Conservation (phyloP, 495 filamentous ascomycete genomes). For the Hypomontagnella monticulosa region DNA sequence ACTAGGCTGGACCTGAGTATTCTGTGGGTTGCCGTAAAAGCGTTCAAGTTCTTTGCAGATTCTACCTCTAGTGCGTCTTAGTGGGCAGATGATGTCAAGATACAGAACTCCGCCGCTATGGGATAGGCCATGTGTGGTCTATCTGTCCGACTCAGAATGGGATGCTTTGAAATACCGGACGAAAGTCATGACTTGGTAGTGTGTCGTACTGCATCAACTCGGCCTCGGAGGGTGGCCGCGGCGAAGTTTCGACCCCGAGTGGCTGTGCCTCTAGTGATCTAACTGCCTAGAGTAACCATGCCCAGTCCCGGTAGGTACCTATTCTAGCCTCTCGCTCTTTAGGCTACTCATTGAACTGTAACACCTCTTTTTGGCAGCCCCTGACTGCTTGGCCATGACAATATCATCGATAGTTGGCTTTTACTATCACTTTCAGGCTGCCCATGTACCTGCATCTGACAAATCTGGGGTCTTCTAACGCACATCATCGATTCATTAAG, state of each 20-base stretch:
- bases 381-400: constrained; percentile 15
- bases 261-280: constrained; percentile 1
- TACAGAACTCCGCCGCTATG: constrained; percentile 17
- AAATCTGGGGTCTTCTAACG: constrained; percentile 26
- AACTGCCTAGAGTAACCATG: neutral
- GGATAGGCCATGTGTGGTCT: constrained; percentile 17
- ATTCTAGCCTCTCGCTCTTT: constrained; percentile 2
- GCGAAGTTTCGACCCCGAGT: constrained; percentile 22
- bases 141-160: neutral
- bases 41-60: constrained; percentile 7
- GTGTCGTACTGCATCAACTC: too few species aligned
- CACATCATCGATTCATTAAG: constrained; percentile 41
- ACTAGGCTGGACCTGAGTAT: constrained; percentile 17
- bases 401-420: constrained; percentile 7
- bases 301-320: neutral
- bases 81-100: constrained; percentile 26
- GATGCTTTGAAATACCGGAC: constrained; percentile 11
- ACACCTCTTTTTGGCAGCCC: constrained; percentile 1
- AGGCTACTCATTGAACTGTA: neutral
- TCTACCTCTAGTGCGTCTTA: constrained; percentile 6
- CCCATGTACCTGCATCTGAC: constrained; percentile 10
- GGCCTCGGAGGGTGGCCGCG: neutral
- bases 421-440: constrained; percentile 16
- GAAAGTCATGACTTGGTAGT: too few species aligned
- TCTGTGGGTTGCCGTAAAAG: constrained; percentile 11